Base-by-base conservation (phyloP, 768 basidiomycete species). In the Agaricus bisporus region DNA sequence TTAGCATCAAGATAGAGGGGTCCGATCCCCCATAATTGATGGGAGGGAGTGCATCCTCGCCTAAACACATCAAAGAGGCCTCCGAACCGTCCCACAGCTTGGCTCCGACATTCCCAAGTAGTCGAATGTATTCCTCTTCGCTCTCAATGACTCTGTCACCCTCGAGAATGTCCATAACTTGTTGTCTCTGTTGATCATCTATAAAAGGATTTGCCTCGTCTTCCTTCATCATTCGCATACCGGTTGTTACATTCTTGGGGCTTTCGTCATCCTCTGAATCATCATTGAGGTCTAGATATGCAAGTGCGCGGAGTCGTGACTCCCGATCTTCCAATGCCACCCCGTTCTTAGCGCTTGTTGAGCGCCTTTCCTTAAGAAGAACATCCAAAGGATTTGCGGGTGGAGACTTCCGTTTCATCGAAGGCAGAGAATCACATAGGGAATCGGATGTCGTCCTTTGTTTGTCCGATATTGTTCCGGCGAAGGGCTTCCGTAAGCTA, bases 321-420 rank as follows among this genome's bases (percentile, higher is more conserved):
- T 80, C 12, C 81, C 82, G 12, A 63, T 73, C 56, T 64, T 69
- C 49, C 80, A 61, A 7, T 74, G 78, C 17, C 7, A 72, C 66
- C 12, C 44, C 64, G 41, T 73, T 74, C 25, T 71, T 69, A 10
- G 76, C 75, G 5, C 70, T 68, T 29, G 75, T 70, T 7, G 70
- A 68, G 3, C 58, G 54, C 61, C 81, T 84, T 64, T 84, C 82
- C 57, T 73, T 78, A 37, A 85, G 62, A 28, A 85, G 73, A 1
- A 68, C 73, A 46, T 73, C 74, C 18, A 87, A 70, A 9, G 85
- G 84, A 56, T 82, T 78, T 29, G n/a, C 35, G 11, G 29, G n/a
- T 10, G 64, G 14, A 6, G 46, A 25, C 20, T 59, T 59, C 14
- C 20, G 46, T 18, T 28, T 42, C n/a, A 55, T 22, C 48, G 41